A percentile compares a stretch with the other conserved stretches of the same genome.
Evolutionary conservation across 2,329 filamentous ascomycete genomes (phyloP).

Genomic region (Fusarium luffae): DNA sequence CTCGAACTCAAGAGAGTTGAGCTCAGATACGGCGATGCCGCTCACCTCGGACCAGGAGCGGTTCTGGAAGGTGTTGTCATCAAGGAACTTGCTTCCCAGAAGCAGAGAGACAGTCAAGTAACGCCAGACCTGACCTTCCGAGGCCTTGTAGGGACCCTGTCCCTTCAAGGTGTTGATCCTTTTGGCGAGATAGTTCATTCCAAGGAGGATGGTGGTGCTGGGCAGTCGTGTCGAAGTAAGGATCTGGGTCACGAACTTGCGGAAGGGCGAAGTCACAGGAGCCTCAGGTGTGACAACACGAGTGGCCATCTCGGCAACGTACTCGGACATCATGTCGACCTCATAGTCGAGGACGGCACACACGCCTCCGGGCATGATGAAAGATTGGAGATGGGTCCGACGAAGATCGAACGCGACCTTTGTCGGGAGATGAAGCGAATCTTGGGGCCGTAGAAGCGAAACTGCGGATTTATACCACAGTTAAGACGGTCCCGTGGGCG

Average conservation of each 20-base stretch:
- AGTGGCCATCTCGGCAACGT: constrained; percentile 88
- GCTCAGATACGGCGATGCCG: constrained; percentile 83
- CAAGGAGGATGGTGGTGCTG: constrained; percentile 89
- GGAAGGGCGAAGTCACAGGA: constrained; percentile 75
- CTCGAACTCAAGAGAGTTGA: constrained; percentile 87
- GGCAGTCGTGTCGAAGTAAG: constrained; percentile 90
- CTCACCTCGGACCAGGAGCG: constrained; percentile 96
- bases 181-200: constrained; percentile 88
- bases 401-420: constrained; percentile 56
- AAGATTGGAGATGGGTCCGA: constrained; percentile 49
- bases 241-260: constrained; percentile 92
- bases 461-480: constrained; percentile 34
- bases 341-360: constrained; percentile 96
- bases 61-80: constrained; percentile 98
- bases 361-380: constrained; percentile 80
- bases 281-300: constrained; percentile 66
- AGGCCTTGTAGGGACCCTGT: constrained; percentile 65
- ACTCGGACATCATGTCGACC: constrained; percentile 95
- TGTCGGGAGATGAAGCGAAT: constrained; percentile 47
- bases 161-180: constrained; percentile 79
- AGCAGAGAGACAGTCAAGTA: constrained; percentile 87
- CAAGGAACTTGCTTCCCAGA: constrained; percentile 93
- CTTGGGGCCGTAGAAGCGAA: constrained; percentile 30
- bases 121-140: constrained; percentile 82
- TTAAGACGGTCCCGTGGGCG: constrained; percentile 19